Percentiles rank a stretch among this genome's conserved stretches.
These are phyloP conservation scores for Hypericum perforatum DNA, from an alignment of 345 rosid species.

Conservation along the genomic window DNA sequence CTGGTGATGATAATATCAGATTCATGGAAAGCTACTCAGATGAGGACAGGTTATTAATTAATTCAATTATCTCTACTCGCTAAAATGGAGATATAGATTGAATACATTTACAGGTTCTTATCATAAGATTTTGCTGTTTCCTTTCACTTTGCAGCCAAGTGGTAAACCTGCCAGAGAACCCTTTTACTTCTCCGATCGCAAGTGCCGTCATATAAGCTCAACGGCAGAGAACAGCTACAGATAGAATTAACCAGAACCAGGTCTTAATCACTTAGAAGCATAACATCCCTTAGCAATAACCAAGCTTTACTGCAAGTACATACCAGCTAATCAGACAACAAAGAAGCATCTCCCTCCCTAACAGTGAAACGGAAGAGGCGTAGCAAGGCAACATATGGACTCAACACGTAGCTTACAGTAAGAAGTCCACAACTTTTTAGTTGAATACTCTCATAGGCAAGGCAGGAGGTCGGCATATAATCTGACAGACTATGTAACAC, in stretches of 20 bases:
- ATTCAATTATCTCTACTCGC: too few relatives aligned
- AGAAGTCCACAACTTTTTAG: too few relatives aligned
- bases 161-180: constrained; percentile 45
- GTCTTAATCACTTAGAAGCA: constrained; percentile 18
- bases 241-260: constrained; percentile 20
- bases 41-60: constrained; percentile 29
- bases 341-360: too few relatives aligned
- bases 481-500: too few relatives aligned
- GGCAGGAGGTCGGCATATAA: too few relatives aligned
- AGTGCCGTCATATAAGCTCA: constrained; percentile 26
- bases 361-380: too few relatives aligned
- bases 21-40: constrained; percentile 21
- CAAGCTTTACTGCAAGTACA: constrained; percentile 22
- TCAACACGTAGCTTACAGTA: too few relatives aligned
- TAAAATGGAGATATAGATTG: too few relatives aligned
- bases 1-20: constrained; percentile 15
- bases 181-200: constrained; percentile 31
- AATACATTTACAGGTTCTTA: too few relatives aligned
- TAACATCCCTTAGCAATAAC: neutral
- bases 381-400: too few relatives aligned
- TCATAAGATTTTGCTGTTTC: neutral
- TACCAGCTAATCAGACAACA: constrained; percentile 9
- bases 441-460: too few relatives aligned
- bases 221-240: constrained; percentile 22
- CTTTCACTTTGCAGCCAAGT: constrained; percentile 26